Evolutionary conservation across 1,284 basidiomycete species (phyloP).

Genomic region (Termitomyces sp.): DNA sequence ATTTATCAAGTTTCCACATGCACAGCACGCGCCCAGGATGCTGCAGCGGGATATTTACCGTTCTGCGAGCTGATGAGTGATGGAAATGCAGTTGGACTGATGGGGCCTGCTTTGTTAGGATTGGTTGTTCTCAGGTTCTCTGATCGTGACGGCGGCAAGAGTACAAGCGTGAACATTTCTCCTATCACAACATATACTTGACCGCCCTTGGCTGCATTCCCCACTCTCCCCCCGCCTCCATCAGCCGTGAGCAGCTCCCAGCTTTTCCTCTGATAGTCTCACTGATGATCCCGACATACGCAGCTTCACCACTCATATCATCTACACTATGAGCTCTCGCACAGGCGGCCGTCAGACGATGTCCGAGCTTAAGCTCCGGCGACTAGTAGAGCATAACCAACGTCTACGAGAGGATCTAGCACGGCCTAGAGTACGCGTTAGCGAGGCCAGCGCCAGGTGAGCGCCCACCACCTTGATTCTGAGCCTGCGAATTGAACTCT

Average conservation of each 20-base stretch:
- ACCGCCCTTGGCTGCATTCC: constrained; percentile 18
- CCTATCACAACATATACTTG: constrained; percentile 22
- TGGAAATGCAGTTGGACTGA: constrained; percentile 18
- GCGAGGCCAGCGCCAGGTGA: constrained; percentile 87
- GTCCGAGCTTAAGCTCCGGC: constrained; percentile 94
- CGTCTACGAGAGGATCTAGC: constrained; percentile 88
- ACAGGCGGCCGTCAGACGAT: constrained; percentile 64
- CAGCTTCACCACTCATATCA: background rate
- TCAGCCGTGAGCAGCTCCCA: constrained; percentile 1
- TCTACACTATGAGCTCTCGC: constrained; percentile 32
- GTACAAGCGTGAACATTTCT: constrained; percentile 21
- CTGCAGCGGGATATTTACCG: constrained; percentile 7
- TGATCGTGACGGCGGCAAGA: constrained; percentile 22
- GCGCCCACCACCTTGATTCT: constrained; percentile 22
- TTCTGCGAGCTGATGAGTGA: constrained; percentile 7
- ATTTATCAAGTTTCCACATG: constrained; percentile 10
- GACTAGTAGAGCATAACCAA: constrained; percentile 91
- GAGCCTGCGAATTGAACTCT: background rate
- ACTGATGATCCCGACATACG: background rate
- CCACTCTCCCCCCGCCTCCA: background rate
- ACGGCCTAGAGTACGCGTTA: constrained; percentile 83
- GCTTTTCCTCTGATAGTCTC: background rate
- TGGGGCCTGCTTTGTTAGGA: constrained; percentile 23
- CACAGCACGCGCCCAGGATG: constrained; percentile 13
- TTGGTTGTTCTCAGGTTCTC: constrained; percentile 24